phyloP scores from a whole-genome alignment of 176 grass and related monocot species.

The Eremochloa ophiuroides region DNA sequence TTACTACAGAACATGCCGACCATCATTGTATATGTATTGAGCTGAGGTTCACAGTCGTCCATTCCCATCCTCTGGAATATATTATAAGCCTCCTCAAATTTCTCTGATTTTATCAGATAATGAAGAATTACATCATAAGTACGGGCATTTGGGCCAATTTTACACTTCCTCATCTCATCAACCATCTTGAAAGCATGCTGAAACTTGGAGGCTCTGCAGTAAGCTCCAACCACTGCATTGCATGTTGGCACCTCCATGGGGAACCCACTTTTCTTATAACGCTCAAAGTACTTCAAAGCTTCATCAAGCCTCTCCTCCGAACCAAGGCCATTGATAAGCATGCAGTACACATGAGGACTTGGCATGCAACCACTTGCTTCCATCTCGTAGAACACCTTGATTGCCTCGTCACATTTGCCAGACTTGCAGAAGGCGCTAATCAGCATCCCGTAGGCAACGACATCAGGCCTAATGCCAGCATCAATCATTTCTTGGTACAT shows the following conservation, averaged over 20 bases:
- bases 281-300: conserved; percentile 67
- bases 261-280: conserved; percentile 58
- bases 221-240: conserved; percentile 69
- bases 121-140: conserved; percentile 64
- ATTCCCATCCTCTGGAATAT: conserved; percentile 49
- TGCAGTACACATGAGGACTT: conserved; percentile 68
- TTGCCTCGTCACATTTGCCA: conserved; percentile 55
- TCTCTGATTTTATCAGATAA: conserved; percentile 52
- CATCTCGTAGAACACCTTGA: conserved; percentile 67
- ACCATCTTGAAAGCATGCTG: conserved; percentile 62
- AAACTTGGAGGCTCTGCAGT: conserved; percentile 53
- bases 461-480: conserved; percentile 54
- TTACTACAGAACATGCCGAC: conserved; percentile 60
- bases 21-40: conserved; percentile 76
- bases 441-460: conserved; percentile 50
- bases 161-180: conserved; percentile 57
- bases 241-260: conserved; percentile 57
- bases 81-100: conserved; percentile 46
- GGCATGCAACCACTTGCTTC: conserved; percentile 49
- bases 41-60: conserved; percentile 47
- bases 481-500: conserved; percentile 61
- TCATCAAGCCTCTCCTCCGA: conserved; percentile 50
- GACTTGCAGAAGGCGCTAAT: conserved; percentile 68
- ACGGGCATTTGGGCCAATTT: conserved; percentile 54
- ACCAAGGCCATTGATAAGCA: conserved; percentile 65